Conservation (phyloP, 164 flowering plant genomes). For the Sedum album region DNA sequence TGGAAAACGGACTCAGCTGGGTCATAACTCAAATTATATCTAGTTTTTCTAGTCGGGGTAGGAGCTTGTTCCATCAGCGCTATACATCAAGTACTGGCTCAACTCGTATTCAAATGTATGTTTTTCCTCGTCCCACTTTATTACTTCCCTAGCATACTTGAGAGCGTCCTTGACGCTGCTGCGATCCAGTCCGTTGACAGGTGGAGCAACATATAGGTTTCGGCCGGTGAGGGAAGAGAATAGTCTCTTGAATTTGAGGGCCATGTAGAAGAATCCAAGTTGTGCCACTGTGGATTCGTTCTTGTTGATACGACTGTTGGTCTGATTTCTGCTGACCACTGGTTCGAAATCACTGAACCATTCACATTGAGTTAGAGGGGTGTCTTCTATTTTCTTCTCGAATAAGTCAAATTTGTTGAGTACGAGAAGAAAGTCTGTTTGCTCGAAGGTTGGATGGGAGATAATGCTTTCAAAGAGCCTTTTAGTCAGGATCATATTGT, state of each 20-base stretch:
- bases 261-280: conserved; percentile 67
- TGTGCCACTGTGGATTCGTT: conserved; percentile 49
- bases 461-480: conserved; percentile 75
- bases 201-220: conserved; percentile 54
- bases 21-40: background rate
- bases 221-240: conserved; percentile 60
- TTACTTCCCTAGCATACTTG: conserved; percentile 69
- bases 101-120: conserved; percentile 30
- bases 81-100: conserved; percentile 57
- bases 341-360: conserved; percentile 93
- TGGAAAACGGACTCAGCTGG: background rate
- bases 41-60: conserved; percentile 42
- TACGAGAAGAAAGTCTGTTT: conserved; percentile 66
- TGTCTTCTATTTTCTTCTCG: conserved; percentile 59
- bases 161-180: conserved; percentile 61
- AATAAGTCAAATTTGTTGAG: conserved; percentile 76
- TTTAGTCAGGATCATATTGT: conserved; percentile 70
- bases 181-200: conserved; percentile 58
- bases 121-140: conserved; percentile 88
- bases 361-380: conserved; percentile 57
- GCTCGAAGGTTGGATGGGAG: conserved; percentile 73
- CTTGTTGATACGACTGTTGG: conserved; percentile 29
- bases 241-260: conserved; percentile 82
- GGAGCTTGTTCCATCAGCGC: conserved; percentile 58
- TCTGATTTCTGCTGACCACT: conserved; percentile 37